Evolutionary conservation across 1,284 basidiomycete species (phyloP).

Genomic region (Chiua sp.): DNA sequence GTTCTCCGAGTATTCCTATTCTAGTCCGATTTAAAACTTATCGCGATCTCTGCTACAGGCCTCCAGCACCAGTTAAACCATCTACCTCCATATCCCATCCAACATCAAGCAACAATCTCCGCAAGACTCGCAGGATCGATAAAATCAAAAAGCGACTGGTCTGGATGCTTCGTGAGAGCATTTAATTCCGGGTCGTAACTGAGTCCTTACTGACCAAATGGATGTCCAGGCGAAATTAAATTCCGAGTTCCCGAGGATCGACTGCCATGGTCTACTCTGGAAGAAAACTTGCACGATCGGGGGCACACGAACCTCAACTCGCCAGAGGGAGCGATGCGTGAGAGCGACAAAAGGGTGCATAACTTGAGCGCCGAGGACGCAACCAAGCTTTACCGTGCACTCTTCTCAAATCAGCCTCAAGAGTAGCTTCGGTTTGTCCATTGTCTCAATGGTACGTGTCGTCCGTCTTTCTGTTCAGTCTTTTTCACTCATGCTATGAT

Average conservation of each 20-base stretch:
- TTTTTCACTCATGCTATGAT: no score
- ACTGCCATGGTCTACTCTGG: constrained; percentile 19
- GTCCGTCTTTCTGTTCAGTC: no score
- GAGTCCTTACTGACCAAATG: not conserved
- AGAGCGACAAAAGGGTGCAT: constrained; percentile 12
- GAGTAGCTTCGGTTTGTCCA: constrained; percentile 9
- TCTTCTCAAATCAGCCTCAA: constrained; percentile 5
- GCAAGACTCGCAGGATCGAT: constrained; percentile 2
- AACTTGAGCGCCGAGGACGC: constrained; percentile 8
- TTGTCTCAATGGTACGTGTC: not conserved
- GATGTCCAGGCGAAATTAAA: constrained; percentile 2
- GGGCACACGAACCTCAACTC: constrained; percentile 17
- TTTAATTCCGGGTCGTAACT: not conserved
- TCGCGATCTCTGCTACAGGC: constrained; percentile 1
- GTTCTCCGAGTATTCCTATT: not conserved
- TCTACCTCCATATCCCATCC: constrained; percentile 2
- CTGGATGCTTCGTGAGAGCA: constrained; percentile 18
- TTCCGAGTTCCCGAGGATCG: constrained; percentile 6
- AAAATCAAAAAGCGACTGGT: constrained; percentile 14
- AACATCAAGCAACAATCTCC: not conserved
- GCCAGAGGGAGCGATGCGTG: constrained; percentile 8
- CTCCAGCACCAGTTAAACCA: fast-evolving
- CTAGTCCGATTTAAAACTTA: not conserved
- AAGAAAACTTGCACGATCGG: not conserved
- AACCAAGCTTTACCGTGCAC: constrained; percentile 6